phyloP scores from a whole-genome alignment of 2,329 filamentous ascomycete genomes.

The Corynespora cassiicola region DNA sequence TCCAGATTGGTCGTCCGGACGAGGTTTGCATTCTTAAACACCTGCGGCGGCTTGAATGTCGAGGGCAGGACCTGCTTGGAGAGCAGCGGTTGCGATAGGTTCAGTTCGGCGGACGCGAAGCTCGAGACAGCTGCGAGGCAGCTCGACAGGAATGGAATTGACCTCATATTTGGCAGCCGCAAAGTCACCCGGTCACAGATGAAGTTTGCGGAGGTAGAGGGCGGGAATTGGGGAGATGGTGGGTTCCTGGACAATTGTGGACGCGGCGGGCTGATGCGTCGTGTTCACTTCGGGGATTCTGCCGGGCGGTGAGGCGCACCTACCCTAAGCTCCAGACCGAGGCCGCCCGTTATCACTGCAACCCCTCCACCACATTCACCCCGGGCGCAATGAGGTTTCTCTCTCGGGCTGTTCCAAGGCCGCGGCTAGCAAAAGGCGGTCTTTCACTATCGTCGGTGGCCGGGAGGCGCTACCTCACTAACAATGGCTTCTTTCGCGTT shows the following conservation, averaged over 20 bases:
- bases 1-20: constrained; percentile 90
- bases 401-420: constrained; percentile 21
- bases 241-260: constrained; percentile 21
- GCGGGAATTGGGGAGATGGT: constrained; percentile 15
- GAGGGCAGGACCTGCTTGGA: constrained; percentile 56
- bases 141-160: constrained; percentile 41
- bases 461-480: constrained; percentile 37
- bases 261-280: constrained; percentile 41
- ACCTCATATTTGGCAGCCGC: constrained; percentile 48
- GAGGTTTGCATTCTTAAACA: constrained; percentile 93
- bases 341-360: too few species aligned
- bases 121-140: constrained; percentile 66
- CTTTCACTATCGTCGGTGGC: constrained; percentile 1
- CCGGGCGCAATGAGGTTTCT: constrained; percentile 32
- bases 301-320: constrained; percentile 16
- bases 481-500: constrained; percentile 67
- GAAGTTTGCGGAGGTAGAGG: constrained; percentile 19
- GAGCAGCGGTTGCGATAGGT: constrained; percentile 64
- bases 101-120: constrained; percentile 63
- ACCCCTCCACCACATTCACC: constrained; percentile 14
- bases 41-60: constrained; percentile 81
- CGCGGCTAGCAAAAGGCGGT: constrained; percentile 13
- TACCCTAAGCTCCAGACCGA: constrained; percentile 14
- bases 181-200: constrained; percentile 40
- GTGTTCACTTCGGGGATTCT: constrained; percentile 42